Conservation (phyloP, 441 rosid species). For the Geranium incanum region DNA sequence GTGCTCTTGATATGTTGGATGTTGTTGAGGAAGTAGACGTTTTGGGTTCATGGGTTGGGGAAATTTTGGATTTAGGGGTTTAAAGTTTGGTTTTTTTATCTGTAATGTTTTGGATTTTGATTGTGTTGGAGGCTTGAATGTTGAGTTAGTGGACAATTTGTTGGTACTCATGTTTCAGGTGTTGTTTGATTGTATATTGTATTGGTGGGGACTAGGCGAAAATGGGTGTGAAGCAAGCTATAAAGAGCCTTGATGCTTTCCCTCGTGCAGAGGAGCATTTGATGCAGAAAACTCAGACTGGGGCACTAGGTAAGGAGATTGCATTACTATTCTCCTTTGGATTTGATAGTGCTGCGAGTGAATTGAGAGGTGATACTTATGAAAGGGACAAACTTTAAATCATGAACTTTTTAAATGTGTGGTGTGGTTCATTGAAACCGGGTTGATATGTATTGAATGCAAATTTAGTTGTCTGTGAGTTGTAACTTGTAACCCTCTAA, state of each 20-base stretch:
- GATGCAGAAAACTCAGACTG: slow-evolving; percentile 88
- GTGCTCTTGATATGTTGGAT: neutral
- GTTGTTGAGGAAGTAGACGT: neutral
- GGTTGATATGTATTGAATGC: neutral
- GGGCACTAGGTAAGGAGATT: slow-evolving; percentile 59
- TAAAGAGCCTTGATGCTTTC: slow-evolving; percentile 80
- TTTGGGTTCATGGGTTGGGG: neutral
- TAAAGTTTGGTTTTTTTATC: neutral
- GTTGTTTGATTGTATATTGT: neutral
- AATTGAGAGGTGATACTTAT: neutral
- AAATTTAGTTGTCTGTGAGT: neutral
- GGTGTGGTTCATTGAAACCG: neutral
- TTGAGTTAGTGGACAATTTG: neutral
- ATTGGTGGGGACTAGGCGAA: slow-evolving; percentile 3
- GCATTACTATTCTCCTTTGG: neutral
- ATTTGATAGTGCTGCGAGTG: neutral
- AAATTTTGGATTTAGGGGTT: neutral
- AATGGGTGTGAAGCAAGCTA: slow-evolving; percentile 82
- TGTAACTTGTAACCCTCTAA: no score
- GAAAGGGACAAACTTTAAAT: neutral
- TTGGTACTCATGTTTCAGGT: neutral
- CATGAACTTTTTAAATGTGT: neutral
- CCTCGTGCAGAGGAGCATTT: slow-evolving; percentile 96
- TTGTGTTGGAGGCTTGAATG: neutral
- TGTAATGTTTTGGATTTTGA: neutral